Base-by-base conservation (phyloP, 306 rosid species). In the Acacia melanoxylon region DNA sequence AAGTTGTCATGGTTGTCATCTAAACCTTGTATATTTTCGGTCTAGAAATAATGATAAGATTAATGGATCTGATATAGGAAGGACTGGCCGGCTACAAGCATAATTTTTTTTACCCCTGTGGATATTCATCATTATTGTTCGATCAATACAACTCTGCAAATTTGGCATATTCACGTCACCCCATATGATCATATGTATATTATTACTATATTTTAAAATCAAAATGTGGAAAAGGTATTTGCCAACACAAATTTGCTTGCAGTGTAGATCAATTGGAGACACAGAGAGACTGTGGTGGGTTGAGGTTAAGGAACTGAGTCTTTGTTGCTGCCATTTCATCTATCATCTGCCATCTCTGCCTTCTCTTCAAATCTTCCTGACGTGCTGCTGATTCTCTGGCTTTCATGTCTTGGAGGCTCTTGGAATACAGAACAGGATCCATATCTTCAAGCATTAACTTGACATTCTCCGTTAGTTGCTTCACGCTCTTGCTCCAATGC, bases 401-500 rank as follows among this genome's bases (percentile, higher is more conserved):
- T 35, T 86, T 76, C 10, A 89, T 87, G 70, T 89, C 90, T 40
- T 86, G 80, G 11, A 93, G 85, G 69, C 86, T 87, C 83, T 85
- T 90, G 0, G 87, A 80, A 83, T 95, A 91, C 20, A 90, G 77
- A 74, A 58, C 46, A 4, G 97, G 97, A 62, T 95, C 97, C 87
- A 89, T 88, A 61, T 91, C 98, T 90, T 87, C 84, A 4, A 95
- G 85, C 91, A 95, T 89, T 17, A 37, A 69, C 86, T 95, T 90
- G 52, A 95, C 91, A 81, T 82, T 89, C 40, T 87, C 85, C 11
- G 99, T 93, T 74, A 93, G 70, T 79, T 91, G 92, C 49, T 74
- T 70, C 6, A 95, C 91, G 11, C 86, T 88, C 35, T 91, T 87
- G 89, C 90, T 86, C 98, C 98, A 91, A 70, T 95, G 99, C 90